A percentile compares a stretch with the other conserved stretches of the same genome.
phyloP scores from a whole-genome alignment of 2,329 filamentous ascomycete genomes.

The Scortechinia acanthostroma region DNA sequence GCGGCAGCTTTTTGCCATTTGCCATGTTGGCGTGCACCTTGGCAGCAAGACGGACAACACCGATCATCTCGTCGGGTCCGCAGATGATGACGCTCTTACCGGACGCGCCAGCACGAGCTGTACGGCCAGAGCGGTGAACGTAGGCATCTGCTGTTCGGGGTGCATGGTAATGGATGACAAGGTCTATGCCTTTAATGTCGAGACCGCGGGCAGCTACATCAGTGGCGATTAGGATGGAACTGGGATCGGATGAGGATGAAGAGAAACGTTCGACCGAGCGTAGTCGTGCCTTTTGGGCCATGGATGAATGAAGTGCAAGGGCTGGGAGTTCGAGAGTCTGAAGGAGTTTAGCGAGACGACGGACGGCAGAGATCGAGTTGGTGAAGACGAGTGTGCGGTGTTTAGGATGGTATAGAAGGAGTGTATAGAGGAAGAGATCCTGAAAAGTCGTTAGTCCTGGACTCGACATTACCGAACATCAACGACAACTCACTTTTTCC shows the following conservation, averaged over 20 bases:
- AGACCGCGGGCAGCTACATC: conserved; percentile 90
- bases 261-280: conserved; percentile 86
- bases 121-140: conserved; percentile 89
- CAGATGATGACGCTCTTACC: conserved; percentile 85
- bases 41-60: conserved; percentile 74
- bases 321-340: conserved; percentile 74
- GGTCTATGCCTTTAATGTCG: conserved; percentile 82
- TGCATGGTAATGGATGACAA: conserved; percentile 91
- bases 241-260: conserved; percentile 39
- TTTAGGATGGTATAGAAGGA: conserved; percentile 75
- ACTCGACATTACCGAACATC: no score
- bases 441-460: no score
- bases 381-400: conserved; percentile 84
- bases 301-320: conserved; percentile 79
- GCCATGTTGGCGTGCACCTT: conserved; percentile 71
- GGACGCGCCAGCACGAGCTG: conserved; percentile 71
- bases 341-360: conserved; percentile 76
- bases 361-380: conserved; percentile 89
- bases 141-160: conserved; percentile 87
- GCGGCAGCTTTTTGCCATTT: conserved; percentile 50
- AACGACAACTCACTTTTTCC: no score
- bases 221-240: conserved; percentile 76
- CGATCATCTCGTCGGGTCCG: conserved; percentile 80
- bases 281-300: conserved; percentile 93
- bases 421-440: conserved; percentile 87